phyloP scores from a whole-genome alignment of 1,284 basidiomycete genomes.

The Melampsora larici-populina region DNA sequence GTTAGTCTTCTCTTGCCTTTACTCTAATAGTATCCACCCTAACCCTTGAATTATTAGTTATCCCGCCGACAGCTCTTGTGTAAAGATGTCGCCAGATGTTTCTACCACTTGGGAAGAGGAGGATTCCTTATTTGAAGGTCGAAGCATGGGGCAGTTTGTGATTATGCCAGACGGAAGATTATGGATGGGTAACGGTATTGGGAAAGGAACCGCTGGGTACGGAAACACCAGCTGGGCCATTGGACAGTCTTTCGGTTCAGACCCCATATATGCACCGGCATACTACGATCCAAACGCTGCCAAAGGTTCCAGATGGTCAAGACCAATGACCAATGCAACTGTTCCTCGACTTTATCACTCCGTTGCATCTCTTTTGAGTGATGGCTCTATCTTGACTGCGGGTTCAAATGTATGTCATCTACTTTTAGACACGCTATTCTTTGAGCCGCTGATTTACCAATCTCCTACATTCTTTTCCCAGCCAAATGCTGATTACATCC shows the following conservation, averaged over 20 bases:
- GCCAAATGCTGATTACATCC: slow-evolving; percentile 43
- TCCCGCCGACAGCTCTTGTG: slow-evolving; percentile 54
- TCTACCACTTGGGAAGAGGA: slow-evolving; percentile 64
- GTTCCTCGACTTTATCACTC: slow-evolving; percentile 57
- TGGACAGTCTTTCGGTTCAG: slow-evolving; percentile 50
- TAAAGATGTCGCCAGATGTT: slow-evolving; percentile 74
- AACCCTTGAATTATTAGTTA: slow-evolving; percentile 45
- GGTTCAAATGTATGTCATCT: slow-evolving; percentile 54
- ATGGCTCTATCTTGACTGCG: slow-evolving; percentile 56
- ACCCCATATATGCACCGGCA: slow-evolving; percentile 57
- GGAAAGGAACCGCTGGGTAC: slow-evolving; percentile 62
- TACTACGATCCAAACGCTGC: slow-evolving; percentile 54
- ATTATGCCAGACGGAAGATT: slow-evolving; percentile 71
- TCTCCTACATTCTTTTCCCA: neutral
- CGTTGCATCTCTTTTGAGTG: slow-evolving; percentile 55
- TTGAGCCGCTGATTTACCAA: neutral
- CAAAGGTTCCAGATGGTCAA: slow-evolving; percentile 52
- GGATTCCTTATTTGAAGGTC: slow-evolving; percentile 67
- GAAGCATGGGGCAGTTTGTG: slow-evolving; percentile 84
- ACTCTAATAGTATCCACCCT: neutral
- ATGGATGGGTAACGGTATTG: slow-evolving; percentile 72
- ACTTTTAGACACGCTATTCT: neutral
- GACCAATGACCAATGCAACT: slow-evolving; percentile 49
- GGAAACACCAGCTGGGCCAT: slow-evolving; percentile 49
- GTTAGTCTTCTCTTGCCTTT: slow-evolving; percentile 48